Conservation (phyloP, 2,329 filamentous ascomycete genomes). For the Trichoderma endophyticum region DNA sequence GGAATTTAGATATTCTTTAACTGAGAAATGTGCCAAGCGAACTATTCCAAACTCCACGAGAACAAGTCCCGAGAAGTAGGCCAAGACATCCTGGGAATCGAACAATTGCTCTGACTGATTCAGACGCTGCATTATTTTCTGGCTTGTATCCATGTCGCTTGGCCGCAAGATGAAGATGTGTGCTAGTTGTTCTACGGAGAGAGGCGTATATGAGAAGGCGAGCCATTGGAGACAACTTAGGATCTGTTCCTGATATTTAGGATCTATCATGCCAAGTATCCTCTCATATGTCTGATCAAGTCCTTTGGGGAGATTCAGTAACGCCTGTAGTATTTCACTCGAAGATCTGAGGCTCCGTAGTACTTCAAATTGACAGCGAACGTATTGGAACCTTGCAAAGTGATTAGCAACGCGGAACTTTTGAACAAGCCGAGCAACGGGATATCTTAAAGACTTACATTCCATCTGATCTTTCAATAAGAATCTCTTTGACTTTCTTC, state of each 20-base stretch:
- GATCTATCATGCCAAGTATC: slow-evolving; percentile 3
- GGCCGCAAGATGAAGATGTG: slow-evolving; percentile 2
- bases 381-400: slow-evolving; percentile 5
- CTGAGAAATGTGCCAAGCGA: slow-evolving; percentile 11
- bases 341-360: neutral
- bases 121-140: neutral
- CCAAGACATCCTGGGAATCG: neutral
- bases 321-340: neutral
- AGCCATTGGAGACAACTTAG: slow-evolving; percentile 10
- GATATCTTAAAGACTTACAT: neutral
- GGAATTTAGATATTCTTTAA: slow-evolving; percentile 15
- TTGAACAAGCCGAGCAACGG: too few species aligned
- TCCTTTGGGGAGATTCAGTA: neutral
- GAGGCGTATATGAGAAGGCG: neutral
- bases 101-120: neutral
- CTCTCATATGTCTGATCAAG: slow-evolving; percentile 16
- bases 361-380: neutral
- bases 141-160: neutral
- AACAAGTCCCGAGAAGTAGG: neutral
- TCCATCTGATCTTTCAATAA: slow-evolving; percentile 7
- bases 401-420: neutral
- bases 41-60: neutral
- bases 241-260: neutral
- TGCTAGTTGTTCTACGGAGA: neutral
- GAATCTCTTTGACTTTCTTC: neutral